phyloP scores from a whole-genome alignment of 805 yeast species.

The Teunomyces funiuensis region DNA sequence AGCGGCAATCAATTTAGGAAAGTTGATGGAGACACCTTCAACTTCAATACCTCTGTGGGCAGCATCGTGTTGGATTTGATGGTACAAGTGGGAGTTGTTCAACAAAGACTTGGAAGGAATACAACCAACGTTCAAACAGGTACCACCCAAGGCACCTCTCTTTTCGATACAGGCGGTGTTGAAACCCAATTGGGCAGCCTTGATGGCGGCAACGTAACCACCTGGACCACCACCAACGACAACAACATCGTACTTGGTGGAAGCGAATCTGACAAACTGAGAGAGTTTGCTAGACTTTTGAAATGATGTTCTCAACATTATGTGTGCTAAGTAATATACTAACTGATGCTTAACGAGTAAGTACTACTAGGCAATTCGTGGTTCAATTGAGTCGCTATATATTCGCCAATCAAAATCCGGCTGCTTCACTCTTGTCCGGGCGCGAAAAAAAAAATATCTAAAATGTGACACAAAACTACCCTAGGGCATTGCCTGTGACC shows the following conservation, averaged over 20 bases:
- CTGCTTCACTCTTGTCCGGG: slow-evolving; percentile 3
- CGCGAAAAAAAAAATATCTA: neutral
- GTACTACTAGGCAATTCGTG: neutral
- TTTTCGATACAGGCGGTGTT: slow-evolving; percentile 96
- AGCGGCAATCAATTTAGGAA: slow-evolving; percentile 81
- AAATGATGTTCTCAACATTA: slow-evolving; percentile 17
- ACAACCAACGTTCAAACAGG: slow-evolving; percentile 98
- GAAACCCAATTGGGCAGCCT: slow-evolving; percentile 93
- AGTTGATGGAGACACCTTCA: slow-evolving; percentile 66
- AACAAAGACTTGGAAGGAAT: slow-evolving; percentile 95
- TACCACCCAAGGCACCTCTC: slow-evolving; percentile 96
- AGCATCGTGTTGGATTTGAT: slow-evolving; percentile 83
- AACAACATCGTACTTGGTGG: slow-evolving; percentile 75
- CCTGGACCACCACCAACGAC: slow-evolving; percentile 99
- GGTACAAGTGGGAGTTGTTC: slow-evolving; percentile 92
- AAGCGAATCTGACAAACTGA: slow-evolving; percentile 42
- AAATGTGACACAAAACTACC: neutral
- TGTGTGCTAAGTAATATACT: neutral
- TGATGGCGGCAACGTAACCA: slow-evolving; percentile 98
- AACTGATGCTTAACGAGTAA: neutral
- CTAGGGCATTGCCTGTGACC: neutral
- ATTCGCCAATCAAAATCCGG: slow-evolving; percentile 2
- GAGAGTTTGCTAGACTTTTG: slow-evolving; percentile 14
- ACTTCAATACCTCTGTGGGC: slow-evolving; percentile 88
- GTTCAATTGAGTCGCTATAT: slow-evolving; percentile 1